phyloP scores from a whole-genome alignment of 768 basidiomycete genomes.

The Cyclocybe cylindracea region DNA sequence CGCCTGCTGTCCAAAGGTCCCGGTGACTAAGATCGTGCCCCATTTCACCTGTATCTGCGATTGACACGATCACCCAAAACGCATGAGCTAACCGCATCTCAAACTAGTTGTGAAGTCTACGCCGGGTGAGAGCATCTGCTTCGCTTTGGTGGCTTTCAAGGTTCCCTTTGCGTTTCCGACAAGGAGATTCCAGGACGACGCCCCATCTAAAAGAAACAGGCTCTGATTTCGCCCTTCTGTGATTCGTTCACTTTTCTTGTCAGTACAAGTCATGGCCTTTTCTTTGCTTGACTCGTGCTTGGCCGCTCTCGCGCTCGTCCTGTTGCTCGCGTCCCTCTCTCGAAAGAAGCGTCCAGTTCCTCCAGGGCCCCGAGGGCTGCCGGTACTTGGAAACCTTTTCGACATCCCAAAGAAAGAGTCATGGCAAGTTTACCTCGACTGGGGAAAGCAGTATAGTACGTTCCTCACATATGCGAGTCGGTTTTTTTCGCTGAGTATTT shows the following conservation, averaged over 20 bases:
- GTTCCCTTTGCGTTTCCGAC: no score
- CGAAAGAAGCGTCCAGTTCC: neutral
- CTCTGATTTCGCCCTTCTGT: no score
- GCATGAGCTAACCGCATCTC: no score
- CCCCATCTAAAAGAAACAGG: no score
- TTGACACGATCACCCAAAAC: no score
- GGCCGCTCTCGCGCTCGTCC: neutral
- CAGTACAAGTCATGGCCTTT: neutral
- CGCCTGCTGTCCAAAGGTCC: no score
- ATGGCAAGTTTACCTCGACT: slow-evolving; percentile 3
- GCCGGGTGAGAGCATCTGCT: no score
- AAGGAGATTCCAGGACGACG: no score
- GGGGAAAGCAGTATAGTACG: slow-evolving; percentile 2
- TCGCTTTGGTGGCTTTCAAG: no score
- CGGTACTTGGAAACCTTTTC: slow-evolving; percentile 6
- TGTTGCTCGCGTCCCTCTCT: neutral
- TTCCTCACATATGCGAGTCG: neutral
- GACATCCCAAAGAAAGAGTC: slow-evolving; percentile 6
- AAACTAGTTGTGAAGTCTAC: no score
- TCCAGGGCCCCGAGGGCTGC: slow-evolving; percentile 1
- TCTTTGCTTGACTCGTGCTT: neutral
- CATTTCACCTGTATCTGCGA: no score
- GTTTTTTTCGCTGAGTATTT: neutral
- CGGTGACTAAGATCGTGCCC: no score
- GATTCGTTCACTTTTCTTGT: neutral